Evolutionary conservation across 805 yeast species (phyloP).

Genomic region (Wickerhamomyces bisporus): DNA sequence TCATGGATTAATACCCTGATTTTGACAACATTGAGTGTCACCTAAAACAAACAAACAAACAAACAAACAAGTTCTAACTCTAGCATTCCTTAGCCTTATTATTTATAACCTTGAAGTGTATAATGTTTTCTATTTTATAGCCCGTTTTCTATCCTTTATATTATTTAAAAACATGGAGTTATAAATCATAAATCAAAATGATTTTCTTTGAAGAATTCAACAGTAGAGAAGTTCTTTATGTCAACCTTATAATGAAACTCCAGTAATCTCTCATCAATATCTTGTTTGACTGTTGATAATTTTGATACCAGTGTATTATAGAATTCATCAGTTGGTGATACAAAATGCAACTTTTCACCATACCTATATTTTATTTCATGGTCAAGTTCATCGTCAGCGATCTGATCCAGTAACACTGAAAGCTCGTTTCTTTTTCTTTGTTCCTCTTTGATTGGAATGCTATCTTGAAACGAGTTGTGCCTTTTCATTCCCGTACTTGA

Average conservation of each 20-base stretch:
- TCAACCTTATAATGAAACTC: conserved; percentile 14
- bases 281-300: conserved; percentile 4
- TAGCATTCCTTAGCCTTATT: too few species aligned
- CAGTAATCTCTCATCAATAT: conserved; percentile 11
- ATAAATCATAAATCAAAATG: conserved; percentile 6
- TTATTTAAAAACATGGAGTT: too few species aligned
- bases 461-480: conserved; percentile 10
- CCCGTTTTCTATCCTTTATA: too few species aligned
- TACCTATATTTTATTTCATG: too few species aligned
- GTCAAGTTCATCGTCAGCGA: too few species aligned
- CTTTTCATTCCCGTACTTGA: conserved; percentile 11
- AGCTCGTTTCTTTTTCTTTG: too few species aligned
- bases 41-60: too few species aligned
- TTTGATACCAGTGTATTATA: conserved; percentile 2
- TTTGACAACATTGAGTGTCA: too few species aligned
- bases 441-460: background rate
- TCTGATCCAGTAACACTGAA: too few species aligned
- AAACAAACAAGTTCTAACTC: too few species aligned
- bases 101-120: too few species aligned
- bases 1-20: too few species aligned
- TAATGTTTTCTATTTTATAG: background rate
- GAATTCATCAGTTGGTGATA: conserved; percentile 2
- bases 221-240: conserved; percentile 11
- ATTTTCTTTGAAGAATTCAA: conserved; percentile 5
- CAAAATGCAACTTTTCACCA: background rate